Conservation (phyloP, 2,329 filamentous ascomycete genomes). For the Pezicula rhizophila region DNA sequence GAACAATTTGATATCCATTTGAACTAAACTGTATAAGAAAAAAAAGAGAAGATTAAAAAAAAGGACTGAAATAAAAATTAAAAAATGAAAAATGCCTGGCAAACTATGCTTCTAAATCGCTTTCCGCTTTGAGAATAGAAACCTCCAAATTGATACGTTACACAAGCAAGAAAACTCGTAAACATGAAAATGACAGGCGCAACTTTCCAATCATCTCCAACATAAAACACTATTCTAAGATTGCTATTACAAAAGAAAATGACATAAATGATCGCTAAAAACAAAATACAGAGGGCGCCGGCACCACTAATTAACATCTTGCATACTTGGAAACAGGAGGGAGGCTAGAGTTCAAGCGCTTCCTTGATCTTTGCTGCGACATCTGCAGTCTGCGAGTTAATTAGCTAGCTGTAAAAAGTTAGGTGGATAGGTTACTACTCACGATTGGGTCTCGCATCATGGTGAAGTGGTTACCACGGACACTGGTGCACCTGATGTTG, state of each 20-base stretch:
- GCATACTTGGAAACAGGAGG: no score
- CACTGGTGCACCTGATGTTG: slow-evolving; percentile 10
- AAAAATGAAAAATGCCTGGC: background rate
- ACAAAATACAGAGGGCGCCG: no score
- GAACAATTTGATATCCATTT: no score
- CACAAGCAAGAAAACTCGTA: background rate
- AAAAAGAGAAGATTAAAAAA: background rate
- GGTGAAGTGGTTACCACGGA: slow-evolving; percentile 17
- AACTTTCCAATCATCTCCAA: background rate
- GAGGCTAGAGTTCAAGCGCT: background rate
- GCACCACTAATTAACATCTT: no score
- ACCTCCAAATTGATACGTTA: background rate
- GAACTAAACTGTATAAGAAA: background rate
- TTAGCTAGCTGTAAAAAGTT: background rate
- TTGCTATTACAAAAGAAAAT: background rate
- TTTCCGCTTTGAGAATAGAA: background rate
- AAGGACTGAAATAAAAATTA: background rate
- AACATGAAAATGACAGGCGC: background rate
- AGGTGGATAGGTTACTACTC: slow-evolving; percentile 3
- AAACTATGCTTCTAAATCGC: no score
- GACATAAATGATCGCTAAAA: no score
- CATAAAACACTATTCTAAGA: background rate
- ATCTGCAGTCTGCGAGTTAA: background rate
- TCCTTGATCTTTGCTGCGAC: background rate
- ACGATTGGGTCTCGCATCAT: slow-evolving; percentile 18